A percentile compares a stretch with the other conserved stretches of the same genome.
Evolutionary conservation across 805 yeast species (phyloP).

Genomic region (Saturnispora halmiae): DNA sequence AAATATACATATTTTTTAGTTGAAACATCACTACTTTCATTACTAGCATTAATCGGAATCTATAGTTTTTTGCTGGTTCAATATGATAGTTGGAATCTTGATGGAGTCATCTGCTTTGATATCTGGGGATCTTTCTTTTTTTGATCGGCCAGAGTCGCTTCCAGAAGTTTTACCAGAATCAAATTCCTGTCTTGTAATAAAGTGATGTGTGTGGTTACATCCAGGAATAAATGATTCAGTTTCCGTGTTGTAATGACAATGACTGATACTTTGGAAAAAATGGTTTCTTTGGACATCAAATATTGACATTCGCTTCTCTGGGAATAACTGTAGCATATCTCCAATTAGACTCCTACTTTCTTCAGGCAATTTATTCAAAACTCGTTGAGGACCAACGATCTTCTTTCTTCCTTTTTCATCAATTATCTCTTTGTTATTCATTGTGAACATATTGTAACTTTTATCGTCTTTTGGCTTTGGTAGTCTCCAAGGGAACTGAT

Average conservation of each 20-base stretch:
- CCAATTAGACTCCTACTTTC: conserved; percentile 53
- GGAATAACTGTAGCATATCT: conserved; percentile 56
- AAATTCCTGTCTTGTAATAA: conserved; percentile 59
- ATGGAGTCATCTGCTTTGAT: background rate
- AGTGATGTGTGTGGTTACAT: conserved; percentile 51
- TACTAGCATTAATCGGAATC: no score
- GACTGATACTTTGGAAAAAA: conserved; percentile 50
- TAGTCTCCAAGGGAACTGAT: conserved; percentile 91
- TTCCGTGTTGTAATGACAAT: conserved; percentile 34
- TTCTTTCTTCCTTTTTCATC: conserved; percentile 23
- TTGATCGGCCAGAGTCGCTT: background rate
- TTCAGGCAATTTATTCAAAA: conserved; percentile 62
- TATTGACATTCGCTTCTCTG: conserved; percentile 49
- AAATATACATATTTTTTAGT: background rate
- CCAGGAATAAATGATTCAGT: conserved; percentile 23
- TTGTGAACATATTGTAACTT: conserved; percentile 60
- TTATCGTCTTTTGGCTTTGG: conserved; percentile 65
- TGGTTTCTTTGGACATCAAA: conserved; percentile 45
- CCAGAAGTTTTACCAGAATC: conserved; percentile 27
- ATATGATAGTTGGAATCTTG: background rate
- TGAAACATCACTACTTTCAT: no score
- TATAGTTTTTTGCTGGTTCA: background rate
- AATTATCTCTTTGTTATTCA: conserved; percentile 18
- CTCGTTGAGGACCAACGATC: conserved; percentile 55
- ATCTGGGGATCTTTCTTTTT: background rate